phyloP scores from a whole-genome alignment of 257 asterid species.

The Solanum bukasovii region DNA sequence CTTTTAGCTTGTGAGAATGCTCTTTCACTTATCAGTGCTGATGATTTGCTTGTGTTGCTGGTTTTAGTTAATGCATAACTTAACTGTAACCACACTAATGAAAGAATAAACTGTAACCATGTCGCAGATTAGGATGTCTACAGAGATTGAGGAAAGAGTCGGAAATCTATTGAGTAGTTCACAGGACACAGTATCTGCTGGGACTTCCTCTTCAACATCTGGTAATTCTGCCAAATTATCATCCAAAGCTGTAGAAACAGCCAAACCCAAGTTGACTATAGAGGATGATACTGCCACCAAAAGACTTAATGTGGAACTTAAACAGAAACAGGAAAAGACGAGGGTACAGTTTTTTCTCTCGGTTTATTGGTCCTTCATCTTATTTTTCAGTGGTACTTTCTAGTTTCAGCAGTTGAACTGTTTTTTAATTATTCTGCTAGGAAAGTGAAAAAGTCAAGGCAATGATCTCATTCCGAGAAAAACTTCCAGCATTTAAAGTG shows the following conservation, averaged over 20 bases:
- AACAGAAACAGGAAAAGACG: constrained; percentile 67
- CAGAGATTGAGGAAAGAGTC: constrained; percentile 70
- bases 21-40: constrained; percentile 6
- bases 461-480: constrained; percentile 77
- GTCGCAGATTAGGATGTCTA: constrained; percentile 70
- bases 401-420: background rate
- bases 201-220: constrained; percentile 31
- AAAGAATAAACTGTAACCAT: background rate
- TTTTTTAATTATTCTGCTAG: constrained; percentile 27
- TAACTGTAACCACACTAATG: background rate
- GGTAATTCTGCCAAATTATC: constrained; percentile 32
- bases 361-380: background rate
- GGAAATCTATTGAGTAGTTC: constrained; percentile 59
- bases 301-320: constrained; percentile 48
- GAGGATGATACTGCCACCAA: constrained; percentile 32
- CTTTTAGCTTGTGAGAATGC: background rate
- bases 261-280: constrained; percentile 14
- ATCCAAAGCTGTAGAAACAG: constrained; percentile 24
- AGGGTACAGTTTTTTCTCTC: constrained; percentile 38
- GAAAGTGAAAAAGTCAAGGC: constrained; percentile 48
- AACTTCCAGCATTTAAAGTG: constrained; percentile 77
- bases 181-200: constrained; percentile 20
- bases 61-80: background rate
- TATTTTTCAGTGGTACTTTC: background rate
- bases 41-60: background rate